These are phyloP conservation scores for Zelopaecilomyces penicillatus DNA, from an alignment of 2,329 filamentous ascomycete species.

Conservation along the genomic window DNA sequence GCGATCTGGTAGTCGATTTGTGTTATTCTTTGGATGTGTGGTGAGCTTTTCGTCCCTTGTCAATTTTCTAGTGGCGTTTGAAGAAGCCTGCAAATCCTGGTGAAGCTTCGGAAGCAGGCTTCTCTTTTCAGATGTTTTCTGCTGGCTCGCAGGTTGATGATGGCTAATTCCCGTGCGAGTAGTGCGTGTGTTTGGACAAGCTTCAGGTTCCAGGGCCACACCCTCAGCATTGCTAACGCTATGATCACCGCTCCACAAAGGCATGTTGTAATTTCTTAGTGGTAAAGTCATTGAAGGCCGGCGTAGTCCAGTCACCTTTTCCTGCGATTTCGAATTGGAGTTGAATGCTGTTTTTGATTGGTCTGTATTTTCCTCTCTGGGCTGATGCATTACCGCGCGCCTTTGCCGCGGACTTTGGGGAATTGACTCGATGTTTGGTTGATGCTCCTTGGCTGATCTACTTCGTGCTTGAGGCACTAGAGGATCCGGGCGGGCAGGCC, in stretches of 20 bases:
- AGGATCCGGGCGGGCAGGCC: too few relatives aligned
- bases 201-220: background rate
- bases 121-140: background rate
- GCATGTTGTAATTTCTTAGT: background rate
- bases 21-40: too few relatives aligned
- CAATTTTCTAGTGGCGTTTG: background rate
- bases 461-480: too few relatives aligned
- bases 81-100: conserved; percentile 2
- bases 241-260: too few relatives aligned
- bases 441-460: background rate
- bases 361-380: background rate
- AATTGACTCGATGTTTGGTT: conserved; percentile 4
- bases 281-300: conserved; percentile 7
- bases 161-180: conserved; percentile 2
- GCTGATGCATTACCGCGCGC: background rate
- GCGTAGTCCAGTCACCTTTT: conserved; percentile 6
- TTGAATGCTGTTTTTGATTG: background rate
- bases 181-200: background rate
- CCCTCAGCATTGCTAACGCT: too few relatives aligned
- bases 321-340: background rate
- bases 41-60: background rate
- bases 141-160: background rate
- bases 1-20: too few relatives aligned
- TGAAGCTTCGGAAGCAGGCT: background rate
- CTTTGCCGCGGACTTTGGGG: conserved; percentile 5